Evolutionary conservation across 768 basidiomycete genomes (phyloP).

Genomic region (Boletus patriciae): DNA sequence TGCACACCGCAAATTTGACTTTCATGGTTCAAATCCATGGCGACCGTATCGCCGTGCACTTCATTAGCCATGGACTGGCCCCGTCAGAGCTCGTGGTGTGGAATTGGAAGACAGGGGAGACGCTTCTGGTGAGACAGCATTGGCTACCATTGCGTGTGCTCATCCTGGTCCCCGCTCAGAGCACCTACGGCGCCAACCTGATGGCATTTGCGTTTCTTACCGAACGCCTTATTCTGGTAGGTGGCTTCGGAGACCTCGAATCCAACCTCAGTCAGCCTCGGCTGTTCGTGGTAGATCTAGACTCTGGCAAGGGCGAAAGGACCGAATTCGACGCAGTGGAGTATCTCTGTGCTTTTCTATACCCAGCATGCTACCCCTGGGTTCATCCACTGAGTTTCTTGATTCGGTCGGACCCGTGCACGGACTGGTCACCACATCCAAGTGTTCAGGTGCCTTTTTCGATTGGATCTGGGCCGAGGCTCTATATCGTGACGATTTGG

Average conservation of each 20-base stretch:
- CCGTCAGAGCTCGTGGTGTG: conserved; percentile 55
- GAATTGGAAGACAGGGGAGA: conserved; percentile 63
- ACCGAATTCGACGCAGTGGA: conserved; percentile 32
- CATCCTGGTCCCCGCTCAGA: conserved; percentile 9
- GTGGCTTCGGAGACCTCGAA: conserved; percentile 25
- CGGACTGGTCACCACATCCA: conserved; percentile 41
- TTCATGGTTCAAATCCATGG: conserved; percentile 58
- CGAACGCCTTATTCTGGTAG: conserved; percentile 41
- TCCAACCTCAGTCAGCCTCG: conserved; percentile 25
- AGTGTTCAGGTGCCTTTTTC: conserved; percentile 47
- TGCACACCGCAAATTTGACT: conserved; percentile 25
- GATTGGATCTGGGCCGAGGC: conserved; percentile 39
- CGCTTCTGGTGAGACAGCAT: conserved; percentile 45
- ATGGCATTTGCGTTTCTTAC: conserved; percentile 45
- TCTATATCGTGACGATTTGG: conserved; percentile 50
- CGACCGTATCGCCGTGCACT: conserved; percentile 52
- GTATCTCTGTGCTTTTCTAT: conserved; percentile 41
- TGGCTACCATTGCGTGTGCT: background rate
- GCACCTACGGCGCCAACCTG: conserved; percentile 34
- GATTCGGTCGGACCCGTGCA: conserved; percentile 57
- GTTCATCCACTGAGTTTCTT: conserved; percentile 36
- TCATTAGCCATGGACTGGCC: conserved; percentile 33
- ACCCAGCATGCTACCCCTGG: conserved; percentile 37
- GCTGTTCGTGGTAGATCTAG: conserved; percentile 44
- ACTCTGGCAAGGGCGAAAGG: conserved; percentile 29